Evolutionary conservation across 306 rosid genomes (phyloP), one percentile per base, ranked within the genome.

Genomic region (Acmispon strigosus): DNA sequence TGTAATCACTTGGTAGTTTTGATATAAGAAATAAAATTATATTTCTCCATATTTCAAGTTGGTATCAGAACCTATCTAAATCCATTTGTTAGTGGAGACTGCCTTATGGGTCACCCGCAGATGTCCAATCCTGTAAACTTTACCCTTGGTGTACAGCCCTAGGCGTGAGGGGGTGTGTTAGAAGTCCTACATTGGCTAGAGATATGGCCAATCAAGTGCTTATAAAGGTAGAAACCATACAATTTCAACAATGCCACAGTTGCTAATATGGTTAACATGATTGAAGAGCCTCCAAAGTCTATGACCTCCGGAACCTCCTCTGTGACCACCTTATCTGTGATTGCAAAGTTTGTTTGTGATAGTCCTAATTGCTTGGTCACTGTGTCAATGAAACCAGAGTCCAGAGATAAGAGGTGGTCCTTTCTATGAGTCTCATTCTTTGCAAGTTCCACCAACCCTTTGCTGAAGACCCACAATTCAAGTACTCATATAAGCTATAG

Each of bases 381-480:
- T 32, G 82, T 75, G 55, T 87, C 90, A 5, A 86, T 19, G 82
- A 87, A 83, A 16, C 73, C 82, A 7, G 89, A 79, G n/a, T n/a
- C n/a, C n/a, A n/a, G 44, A 87, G 69, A 77, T 78, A 76, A 0
- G 95, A 68, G 29, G 84, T 92, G 0, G 87, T 80, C 14, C 96
- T 82, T 37, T 80, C 50, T 34, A 86, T 57, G 56, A 89, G 10
- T 69, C 72, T 75, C 67, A 85, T 91, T 68, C 85, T 74, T 59
- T 84, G 91, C 5, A 61, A 18, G 82, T 86, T 83, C 95, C 90
- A 92, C 96, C 96, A 89, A 48, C 76, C 85, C 69, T 86, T 74
- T 20, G 55, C 41, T 17, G 86, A 78, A 48, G 56, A 42, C 4
- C 87, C 88, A 68, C 84, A 82, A 1, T 29, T 49, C 52, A 85